These are phyloP conservation scores for Hordeum pubiflorum DNA, from an alignment of 202 grass and related monocot species.

Conservation along the genomic window DNA sequence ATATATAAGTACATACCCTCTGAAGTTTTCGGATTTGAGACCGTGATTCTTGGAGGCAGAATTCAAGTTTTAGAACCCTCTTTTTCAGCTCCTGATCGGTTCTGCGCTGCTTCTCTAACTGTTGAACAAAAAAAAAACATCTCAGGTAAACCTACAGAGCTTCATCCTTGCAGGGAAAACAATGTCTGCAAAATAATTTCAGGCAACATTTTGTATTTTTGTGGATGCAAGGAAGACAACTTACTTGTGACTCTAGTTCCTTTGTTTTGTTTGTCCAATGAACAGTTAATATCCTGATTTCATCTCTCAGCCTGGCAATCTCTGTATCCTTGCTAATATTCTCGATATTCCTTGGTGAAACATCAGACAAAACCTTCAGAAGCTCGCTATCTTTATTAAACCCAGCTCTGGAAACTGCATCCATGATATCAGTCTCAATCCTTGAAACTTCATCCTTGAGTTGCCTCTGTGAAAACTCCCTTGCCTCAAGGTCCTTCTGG, in stretches of 20 bases:
- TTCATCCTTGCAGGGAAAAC: background rate
- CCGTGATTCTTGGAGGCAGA: slow-evolving; percentile 90
- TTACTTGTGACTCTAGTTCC: slow-evolving; percentile 73
- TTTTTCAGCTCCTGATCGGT: slow-evolving; percentile 86
- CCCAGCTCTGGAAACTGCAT: slow-evolving; percentile 51
- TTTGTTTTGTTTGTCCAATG: slow-evolving; percentile 81
- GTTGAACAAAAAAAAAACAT: slow-evolving; percentile 13
- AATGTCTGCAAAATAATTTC: slow-evolving; percentile 11
- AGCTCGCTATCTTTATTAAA: slow-evolving; percentile 47
- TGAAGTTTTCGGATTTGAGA: slow-evolving; percentile 84
- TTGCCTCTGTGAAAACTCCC: slow-evolving; percentile 66
- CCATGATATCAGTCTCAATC: slow-evolving; percentile 64
- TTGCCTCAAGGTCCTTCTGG: slow-evolving; percentile 60
- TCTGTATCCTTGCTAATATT: slow-evolving; percentile 81
- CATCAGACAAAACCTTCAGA: slow-evolving; percentile 63
- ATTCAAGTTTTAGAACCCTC: slow-evolving; percentile 83
- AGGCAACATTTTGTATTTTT: background rate
- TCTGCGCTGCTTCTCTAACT: slow-evolving; percentile 81
- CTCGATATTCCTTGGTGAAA: slow-evolving; percentile 70
- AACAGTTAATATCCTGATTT: slow-evolving; percentile 75
- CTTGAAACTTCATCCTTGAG: slow-evolving; percentile 62
- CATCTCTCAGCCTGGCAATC: slow-evolving; percentile 70
- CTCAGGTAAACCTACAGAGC: slow-evolving; percentile 1
- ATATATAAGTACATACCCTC: slow-evolving; percentile 39
- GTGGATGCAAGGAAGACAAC: background rate